Evolutionary conservation across 805 yeast genomes (phyloP), one percentile per base, ranked within the genome.

Genomic region (Nakazawaea populi): DNA sequence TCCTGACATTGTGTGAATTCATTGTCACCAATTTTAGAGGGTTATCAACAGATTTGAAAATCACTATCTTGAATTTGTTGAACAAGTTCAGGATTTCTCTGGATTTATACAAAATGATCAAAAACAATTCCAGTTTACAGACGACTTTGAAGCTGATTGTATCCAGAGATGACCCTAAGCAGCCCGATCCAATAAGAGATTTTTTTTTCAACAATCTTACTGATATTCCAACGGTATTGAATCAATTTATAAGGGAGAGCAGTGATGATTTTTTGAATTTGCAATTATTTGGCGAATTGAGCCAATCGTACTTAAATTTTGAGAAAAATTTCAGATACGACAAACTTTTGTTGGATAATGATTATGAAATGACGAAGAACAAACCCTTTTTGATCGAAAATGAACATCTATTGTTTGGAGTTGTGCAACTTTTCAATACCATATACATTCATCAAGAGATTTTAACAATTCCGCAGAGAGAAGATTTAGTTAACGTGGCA

Each of bases 1-100:
- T 60, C 18, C 46, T 36, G 29, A 60, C 57, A 6, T 54, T 67
- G 8, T 54, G 59, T 14, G 34, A 50, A 4, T 64, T 54, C 51
- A 55, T 59, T 9, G 47, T 60, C 18, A 42, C 42, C 4, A 61
- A 64, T 48, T 63, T 63, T 38, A 27, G 14, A 14, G 36, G 42
- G 27, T 29, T 38, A 10, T 34, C 48, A 7, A 37, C 43, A 7
- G 51, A 52, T 28, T 49, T 52, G 44, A 54, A 54, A 32, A 37
- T 54, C 31, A 43, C 36, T 4, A 34, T 52, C 14, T 47, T 54
- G 35, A 54, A 44, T 32, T 8, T 42, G 5, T 42, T 48, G 35
- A 46, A 54, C 42, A 52, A 52, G 29, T 44, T 54, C 36, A 35
- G 44, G 28, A 36, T 49, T 10, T 47, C 56, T 2, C 28, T 38